phyloP scores from a whole-genome alignment of 306 rosid genomes.

The Castanea sativa region DNA sequence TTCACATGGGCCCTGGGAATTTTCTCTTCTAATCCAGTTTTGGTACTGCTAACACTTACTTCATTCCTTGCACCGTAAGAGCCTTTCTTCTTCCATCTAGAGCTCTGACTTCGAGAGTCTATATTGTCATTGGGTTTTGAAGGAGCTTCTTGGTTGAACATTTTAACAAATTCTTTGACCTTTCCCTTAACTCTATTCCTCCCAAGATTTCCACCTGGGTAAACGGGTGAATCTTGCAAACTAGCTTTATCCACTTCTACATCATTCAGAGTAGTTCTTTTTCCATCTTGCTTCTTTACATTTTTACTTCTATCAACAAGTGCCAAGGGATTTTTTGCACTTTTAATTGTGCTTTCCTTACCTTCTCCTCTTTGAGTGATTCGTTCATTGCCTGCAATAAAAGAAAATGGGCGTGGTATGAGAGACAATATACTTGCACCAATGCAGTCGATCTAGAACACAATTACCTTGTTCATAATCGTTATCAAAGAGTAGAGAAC shows the following conservation, averaged over 20 bases:
- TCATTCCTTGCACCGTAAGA: conserved; percentile 27
- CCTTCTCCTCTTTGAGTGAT: conserved; percentile 10
- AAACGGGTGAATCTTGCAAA: conserved; percentile 34
- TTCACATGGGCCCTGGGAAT: conserved; percentile 16
- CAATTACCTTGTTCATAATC: conserved; percentile 48
- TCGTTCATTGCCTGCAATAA: conserved; percentile 36
- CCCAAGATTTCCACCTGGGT: conserved; percentile 39
- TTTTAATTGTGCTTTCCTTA: conserved; percentile 36
- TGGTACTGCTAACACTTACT: conserved; percentile 24
- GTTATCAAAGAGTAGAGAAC: conserved; percentile 32
- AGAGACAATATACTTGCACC: conserved; percentile 5
- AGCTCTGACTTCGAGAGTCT: conserved; percentile 36
- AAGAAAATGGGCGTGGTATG: conserved; percentile 9
- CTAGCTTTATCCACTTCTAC: conserved; percentile 36
- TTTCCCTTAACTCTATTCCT: conserved; percentile 57
- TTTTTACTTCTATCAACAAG: conserved; percentile 28
- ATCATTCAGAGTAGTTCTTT: conserved; percentile 26
- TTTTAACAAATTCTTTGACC: conserved; percentile 75
- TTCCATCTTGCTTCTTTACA: conserved; percentile 38
- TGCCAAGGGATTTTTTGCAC: conserved; percentile 34
- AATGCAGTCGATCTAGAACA: not conserved
- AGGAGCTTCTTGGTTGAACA: conserved; percentile 68
- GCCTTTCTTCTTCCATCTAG: conserved; percentile 38
- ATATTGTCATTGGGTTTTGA: conserved; percentile 36
- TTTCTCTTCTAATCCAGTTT: conserved; percentile 28